Evolutionary conservation across 2,329 filamentous ascomycete species (phyloP), one percentile per base, ranked within the genome.

Genomic region (Alternaria sp.): DNA sequence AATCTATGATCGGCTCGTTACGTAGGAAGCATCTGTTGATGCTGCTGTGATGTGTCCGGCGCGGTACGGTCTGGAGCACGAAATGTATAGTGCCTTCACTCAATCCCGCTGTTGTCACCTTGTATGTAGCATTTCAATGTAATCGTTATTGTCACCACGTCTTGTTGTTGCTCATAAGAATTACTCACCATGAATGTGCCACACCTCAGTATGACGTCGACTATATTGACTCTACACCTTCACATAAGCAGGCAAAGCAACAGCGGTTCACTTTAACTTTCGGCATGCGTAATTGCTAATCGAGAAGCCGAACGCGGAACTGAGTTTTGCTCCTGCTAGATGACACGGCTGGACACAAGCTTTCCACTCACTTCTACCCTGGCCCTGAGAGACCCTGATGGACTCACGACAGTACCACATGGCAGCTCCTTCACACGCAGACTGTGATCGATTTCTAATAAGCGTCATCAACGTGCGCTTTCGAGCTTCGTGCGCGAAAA

Each of bases 1-100:
- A 76, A 68, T 68, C 77, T 79, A 83, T 83, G 83, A 84, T 80
- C 79, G 81, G 80, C 76, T 72, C 63, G 75, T 80, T 81, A 77
- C 57, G 61, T 81, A 68, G 49, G 28, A 58, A 23, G 57, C 57
- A 36, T 59, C 47, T 46, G 19, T 46, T 46, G 61, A 64, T 57
- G 61, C 21, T 44, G 40, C 21, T 17, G 21, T 46, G 10, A 6
- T 44, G 10, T 43, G 25, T 54, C 15, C 32, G 40, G 36, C 44
- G 55, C 45, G 32, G 25, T 30, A 32, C 6, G 25, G 21, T 4
- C 15, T 50, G 47, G 44, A 30, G 19, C 54, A 51, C 47, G 12
- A n/a, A 21, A 36, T 51, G 47, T 12, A 32, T 40, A n/a, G 50
- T 47, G 45, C 30, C 21, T 25, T 21, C 26, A 55, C 13, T 30